Evolutionary conservation across 257 asterid species (phyloP).

Genomic region (Solanum gandarillasii): DNA sequence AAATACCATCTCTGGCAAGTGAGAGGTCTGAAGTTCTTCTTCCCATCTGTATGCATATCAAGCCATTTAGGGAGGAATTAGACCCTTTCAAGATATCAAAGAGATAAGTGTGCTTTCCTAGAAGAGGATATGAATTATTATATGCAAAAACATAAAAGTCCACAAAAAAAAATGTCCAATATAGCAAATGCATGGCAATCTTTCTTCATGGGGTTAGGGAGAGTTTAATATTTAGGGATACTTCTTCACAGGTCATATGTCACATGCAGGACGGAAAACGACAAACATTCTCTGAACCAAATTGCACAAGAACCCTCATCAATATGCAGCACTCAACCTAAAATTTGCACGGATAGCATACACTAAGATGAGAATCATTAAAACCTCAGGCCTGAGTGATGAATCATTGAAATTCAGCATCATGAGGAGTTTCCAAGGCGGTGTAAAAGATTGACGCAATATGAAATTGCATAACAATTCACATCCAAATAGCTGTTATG

Average conservation of each 20-base stretch:
- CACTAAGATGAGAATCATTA: background rate
- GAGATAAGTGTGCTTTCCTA: background rate
- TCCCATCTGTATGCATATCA: conserved; percentile 67
- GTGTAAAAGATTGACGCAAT: background rate
- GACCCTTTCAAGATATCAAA: background rate
- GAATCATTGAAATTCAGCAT: background rate
- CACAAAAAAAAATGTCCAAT: background rate
- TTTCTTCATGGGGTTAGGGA: background rate
- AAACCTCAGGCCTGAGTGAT: background rate
- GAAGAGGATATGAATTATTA: background rate
- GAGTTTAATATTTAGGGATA: background rate
- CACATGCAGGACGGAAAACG: background rate
- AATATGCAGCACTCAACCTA: background rate
- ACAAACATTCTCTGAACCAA: background rate
- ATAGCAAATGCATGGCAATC: background rate
- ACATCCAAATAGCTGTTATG: background rate
- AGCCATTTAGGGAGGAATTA: background rate
- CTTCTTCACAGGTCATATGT: background rate
- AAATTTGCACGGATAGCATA: background rate
- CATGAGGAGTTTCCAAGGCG: background rate
- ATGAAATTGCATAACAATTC: background rate
- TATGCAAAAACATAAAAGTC: background rate
- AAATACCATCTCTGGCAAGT: conserved; percentile 95
- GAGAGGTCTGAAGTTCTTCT: conserved; percentile 72
- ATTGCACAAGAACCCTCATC: background rate